Base-by-base conservation (phyloP, 2,329 filamentous ascomycete genomes). In the Lecanicillium sp. region DNA sequence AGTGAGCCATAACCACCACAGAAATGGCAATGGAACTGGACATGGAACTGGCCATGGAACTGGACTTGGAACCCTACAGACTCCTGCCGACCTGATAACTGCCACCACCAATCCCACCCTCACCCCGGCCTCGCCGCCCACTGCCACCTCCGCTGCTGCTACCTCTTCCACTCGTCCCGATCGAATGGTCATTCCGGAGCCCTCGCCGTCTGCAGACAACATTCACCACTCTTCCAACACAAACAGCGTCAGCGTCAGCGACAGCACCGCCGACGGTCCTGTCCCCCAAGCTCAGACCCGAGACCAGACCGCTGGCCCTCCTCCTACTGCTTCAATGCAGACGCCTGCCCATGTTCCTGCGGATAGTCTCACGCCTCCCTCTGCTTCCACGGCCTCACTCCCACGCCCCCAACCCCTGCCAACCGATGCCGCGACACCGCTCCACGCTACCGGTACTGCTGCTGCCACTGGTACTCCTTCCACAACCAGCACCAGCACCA, bases 1-100 rank as follows among this genome's bases (percentile, higher is more conserved):
- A 61, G 62, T 74, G 66, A 73, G 63, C 63, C 61, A 42, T 50
- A n/a, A 40, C 21, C 5, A 29, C 62, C 60, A 43, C 51, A 10
- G 26, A 20, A 26, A 41, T 48, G 47, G n/a, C n/a, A n/a, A n/a
- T n/a, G n/a, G n/a, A n/a, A n/a, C n/a, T n/a, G n/a, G n/a, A n/a
- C n/a, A n/a, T n/a, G n/a, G n/a, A n/a, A n/a, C n/a, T n/a, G n/a
- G n/a, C n/a, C n/a, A n/a, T n/a, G n/a, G n/a, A n/a, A n/a, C n/a
- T n/a, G n/a, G n/a, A n/a, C n/a, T n/a, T n/a, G n/a, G n/a, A n/a
- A n/a, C n/a, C n/a, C n/a, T n/a, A n/a, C n/a, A n/a, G n/a, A n/a
- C n/a, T n/a, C n/a, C n/a, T n/a, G n/a, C n/a, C n/a, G n/a, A n/a
- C n/a, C n/a, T n/a, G n/a, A n/a, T n/a, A n/a, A n/a, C n/a, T n/a